Conservation (phyloP, 2,329 filamentous ascomycete species). For the Macrophomina tecta region DNA sequence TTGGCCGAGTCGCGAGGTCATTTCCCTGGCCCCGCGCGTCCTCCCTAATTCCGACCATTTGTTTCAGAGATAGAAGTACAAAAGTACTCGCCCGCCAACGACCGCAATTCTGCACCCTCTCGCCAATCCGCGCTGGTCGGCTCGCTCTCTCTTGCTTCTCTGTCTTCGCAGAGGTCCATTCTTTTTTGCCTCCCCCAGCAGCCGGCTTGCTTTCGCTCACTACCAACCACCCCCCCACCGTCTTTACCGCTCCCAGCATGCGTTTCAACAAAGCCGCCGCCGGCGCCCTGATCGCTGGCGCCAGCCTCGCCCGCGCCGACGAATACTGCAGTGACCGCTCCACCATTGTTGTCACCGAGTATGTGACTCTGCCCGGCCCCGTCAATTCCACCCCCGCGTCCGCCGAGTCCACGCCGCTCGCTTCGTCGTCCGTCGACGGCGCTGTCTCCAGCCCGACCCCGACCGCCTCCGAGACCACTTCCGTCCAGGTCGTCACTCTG, state of each 20-base stretch:
- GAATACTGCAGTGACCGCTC: constrained; percentile 25
- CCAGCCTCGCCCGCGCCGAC: constrained; percentile 22
- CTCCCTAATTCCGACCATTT: constrained; percentile 15
- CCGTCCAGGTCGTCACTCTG: constrained; percentile 10
- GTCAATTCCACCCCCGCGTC: constrained; percentile 14
- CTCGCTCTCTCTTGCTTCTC: constrained; percentile 24
- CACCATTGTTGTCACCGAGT: constrained; percentile 22
- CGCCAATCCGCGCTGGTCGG: constrained; percentile 3
- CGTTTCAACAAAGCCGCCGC: constrained; percentile 26
- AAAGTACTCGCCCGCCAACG: constrained; percentile 12
- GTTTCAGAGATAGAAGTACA: constrained; percentile 22
- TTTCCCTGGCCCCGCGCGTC: constrained; percentile 16
- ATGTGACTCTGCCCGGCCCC: constrained; percentile 23
- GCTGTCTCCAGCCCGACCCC: not conserved
- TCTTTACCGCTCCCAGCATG: constrained; percentile 8
- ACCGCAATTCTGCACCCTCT: not conserved
- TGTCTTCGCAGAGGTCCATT: constrained; percentile 29
- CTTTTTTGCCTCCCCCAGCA: constrained; percentile 12
- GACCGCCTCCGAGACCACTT: constrained; percentile 10
- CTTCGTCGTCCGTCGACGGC: constrained; percentile 8
- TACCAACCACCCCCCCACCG: not conserved
- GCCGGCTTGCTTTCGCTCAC: constrained; percentile 20
- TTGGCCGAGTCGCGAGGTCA: constrained; percentile 13
- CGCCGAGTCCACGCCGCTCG: not conserved
- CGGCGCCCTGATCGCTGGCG: constrained; percentile 24